Conservation (phyloP, 192 early-diverging fungal species). For the Helicostylum pulchrum region DNA sequence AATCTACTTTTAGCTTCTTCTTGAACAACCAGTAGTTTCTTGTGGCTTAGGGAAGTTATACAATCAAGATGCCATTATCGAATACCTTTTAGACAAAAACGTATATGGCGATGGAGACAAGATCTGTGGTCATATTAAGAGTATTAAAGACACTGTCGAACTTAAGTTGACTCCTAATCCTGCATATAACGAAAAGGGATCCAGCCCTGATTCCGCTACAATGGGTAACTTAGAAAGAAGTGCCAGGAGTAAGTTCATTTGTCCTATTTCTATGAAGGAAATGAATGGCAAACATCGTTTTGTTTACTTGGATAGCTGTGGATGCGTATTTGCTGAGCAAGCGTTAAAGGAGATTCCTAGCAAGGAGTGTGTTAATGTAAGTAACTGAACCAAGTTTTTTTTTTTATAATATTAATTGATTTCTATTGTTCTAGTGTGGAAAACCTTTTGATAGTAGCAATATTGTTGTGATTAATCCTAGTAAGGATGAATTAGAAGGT, state of each 20-base stretch:
- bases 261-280: slow-evolving; percentile 79
- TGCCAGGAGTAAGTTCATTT: slow-evolving; percentile 57
- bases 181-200: slow-evolving; percentile 41
- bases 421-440: slow-evolving; percentile 49
- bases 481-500: slow-evolving; percentile 55
- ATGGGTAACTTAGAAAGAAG: slow-evolving; percentile 54
- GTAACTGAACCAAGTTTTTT: neutral
- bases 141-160: slow-evolving; percentile 68
- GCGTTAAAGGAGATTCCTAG: slow-evolving; percentile 70
- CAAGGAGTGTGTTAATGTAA: slow-evolving; percentile 58
- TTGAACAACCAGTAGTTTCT: slow-evolving; percentile 65
- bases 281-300: slow-evolving; percentile 81
- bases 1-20: slow-evolving; percentile 34
- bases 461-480: slow-evolving; percentile 70
- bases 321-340: slow-evolving; percentile 76
- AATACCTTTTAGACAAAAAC: slow-evolving; percentile 66
- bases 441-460: slow-evolving; percentile 55
- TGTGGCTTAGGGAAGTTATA: slow-evolving; percentile 76
- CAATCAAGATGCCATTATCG: slow-evolving; percentile 77
- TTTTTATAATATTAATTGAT: too few species aligned
- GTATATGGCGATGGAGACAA: slow-evolving; percentile 77
- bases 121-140: slow-evolving; percentile 69
- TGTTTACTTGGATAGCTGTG: slow-evolving; percentile 65
- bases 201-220: slow-evolving; percentile 34
- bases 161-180: slow-evolving; percentile 70